Evolutionary conservation across 2,329 filamentous ascomycete genomes (phyloP), one percentile per base, ranked within the genome.

Genomic region (Arthroderma uncinatum): DNA sequence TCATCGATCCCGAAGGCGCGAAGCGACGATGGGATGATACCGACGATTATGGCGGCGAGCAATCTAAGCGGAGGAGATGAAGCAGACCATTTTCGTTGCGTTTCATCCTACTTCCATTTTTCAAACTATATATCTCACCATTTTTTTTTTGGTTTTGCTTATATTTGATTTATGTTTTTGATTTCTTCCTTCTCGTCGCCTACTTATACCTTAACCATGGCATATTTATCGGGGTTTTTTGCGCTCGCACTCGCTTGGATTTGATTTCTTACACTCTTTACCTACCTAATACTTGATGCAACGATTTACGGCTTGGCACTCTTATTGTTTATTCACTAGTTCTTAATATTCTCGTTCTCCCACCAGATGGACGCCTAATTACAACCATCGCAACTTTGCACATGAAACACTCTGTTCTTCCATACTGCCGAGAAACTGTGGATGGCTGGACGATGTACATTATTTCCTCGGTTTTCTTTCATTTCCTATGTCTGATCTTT

Each of bases 1-100:
- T 76, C 7, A 75, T 71, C 61, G 74, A 76, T 60, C 71, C 74
- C 12, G 70, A 74, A 37, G 74, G 74, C 10, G 57, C 74, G 53
- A 76, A 76, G 62, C 67, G 74, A 53, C 66, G 72, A 48, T 76
- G 73, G 73, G 70, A 74, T 19, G 33, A 55, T 34, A 14, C 36
- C 21, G 53, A 55, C 8, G 16, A 10, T 16, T 34, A 40, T 19
- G 21, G 25, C 10, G 53, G 28, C 33, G 53, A 55, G 16, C 25
- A 42, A 10, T n/a, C 53, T 14, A 55, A 55, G 23, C 30, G 53
- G 16, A 39, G 53, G 23, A 34, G 53, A 37, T 39, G 36, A 55
- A n/a, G 12, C 8, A 2, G n/a, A 8, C 16, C 8, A 16, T 23
- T 9, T 2, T n/a, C 8, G 7, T 44, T 44, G 40, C 9, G 40